These are phyloP conservation scores for Claviceps sp. DNA, from an alignment of 2,329 filamentous ascomycete species.

Conservation along the genomic window DNA sequence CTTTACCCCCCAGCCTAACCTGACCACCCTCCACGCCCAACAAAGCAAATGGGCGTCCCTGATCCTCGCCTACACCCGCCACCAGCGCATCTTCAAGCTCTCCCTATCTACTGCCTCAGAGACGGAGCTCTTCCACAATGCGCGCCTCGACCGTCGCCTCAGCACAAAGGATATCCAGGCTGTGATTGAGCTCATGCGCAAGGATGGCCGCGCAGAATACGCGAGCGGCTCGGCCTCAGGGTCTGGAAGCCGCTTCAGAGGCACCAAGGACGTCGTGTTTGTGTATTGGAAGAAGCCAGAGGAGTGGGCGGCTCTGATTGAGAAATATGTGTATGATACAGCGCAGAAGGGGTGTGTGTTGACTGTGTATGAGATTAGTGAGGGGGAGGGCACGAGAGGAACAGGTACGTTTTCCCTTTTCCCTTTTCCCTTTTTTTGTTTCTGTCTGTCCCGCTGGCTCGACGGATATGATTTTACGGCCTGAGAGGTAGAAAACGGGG, in stretches of 20 bases:
- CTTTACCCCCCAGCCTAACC: constrained; percentile 70
- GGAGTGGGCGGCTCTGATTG: constrained; percentile 75
- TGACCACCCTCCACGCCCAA: constrained; percentile 60
- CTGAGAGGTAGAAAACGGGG: background rate
- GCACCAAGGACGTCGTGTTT: constrained; percentile 42
- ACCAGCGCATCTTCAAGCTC: constrained; percentile 65
- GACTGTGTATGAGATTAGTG: constrained; percentile 80
- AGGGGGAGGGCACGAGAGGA: constrained; percentile 67
- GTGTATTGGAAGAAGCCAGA: constrained; percentile 78
- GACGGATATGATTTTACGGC: background rate
- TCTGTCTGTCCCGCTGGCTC: background rate
- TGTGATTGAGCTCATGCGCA: constrained; percentile 45
- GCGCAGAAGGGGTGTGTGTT: constrained; percentile 80
- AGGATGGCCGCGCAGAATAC: constrained; percentile 54
- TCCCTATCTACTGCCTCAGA: constrained; percentile 46
- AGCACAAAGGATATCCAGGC: constrained; percentile 38
- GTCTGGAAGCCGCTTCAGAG: background rate
- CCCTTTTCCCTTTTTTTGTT: too few relatives aligned
- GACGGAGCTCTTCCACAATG: constrained; percentile 44
- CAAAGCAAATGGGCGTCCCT: constrained; percentile 77
- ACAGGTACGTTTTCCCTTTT: constrained; percentile 35
- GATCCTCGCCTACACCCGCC: constrained; percentile 70
- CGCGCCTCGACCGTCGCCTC: constrained; percentile 37
- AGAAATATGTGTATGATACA: constrained; percentile 73
- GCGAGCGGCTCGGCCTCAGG: constrained; percentile 19